Evolutionary conservation across 306 rosid genomes (phyloP).

Genomic region (Rubus idaeus): DNA sequence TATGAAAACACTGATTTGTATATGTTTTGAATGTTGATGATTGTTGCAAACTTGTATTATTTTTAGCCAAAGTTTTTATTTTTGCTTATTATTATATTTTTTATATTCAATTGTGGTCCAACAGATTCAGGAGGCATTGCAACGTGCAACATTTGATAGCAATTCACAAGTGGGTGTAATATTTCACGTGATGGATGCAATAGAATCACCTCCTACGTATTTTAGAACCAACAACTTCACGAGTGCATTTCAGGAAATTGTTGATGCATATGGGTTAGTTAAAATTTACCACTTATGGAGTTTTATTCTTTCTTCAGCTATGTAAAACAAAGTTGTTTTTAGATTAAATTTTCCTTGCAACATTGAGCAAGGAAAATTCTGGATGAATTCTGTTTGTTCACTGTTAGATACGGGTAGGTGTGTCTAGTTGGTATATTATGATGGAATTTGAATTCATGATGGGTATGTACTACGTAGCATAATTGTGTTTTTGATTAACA

Average conservation of each 20-base stretch:
- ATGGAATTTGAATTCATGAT: background rate
- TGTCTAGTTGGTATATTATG: background rate
- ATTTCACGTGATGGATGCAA: constrained; percentile 80
- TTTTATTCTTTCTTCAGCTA: background rate
- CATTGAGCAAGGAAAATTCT: background rate
- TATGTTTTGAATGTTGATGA: too few species aligned
- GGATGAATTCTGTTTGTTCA: background rate
- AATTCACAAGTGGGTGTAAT: constrained; percentile 96
- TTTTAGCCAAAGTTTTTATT: too few species aligned
- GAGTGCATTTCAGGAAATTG: constrained; percentile 93
- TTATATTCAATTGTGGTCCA: constrained; percentile 18
- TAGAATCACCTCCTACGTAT: constrained; percentile 95
- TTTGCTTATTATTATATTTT: too few species aligned
- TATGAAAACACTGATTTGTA: too few species aligned
- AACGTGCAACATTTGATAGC: constrained; percentile 98
- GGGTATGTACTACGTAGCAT: background rate
- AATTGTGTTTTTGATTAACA: background rate
- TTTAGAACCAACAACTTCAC: constrained; percentile 92
- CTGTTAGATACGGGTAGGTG: background rate
- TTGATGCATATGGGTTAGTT: constrained; percentile 98
- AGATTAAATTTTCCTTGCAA: background rate
- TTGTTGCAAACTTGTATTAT: too few species aligned
- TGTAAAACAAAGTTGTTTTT: background rate
- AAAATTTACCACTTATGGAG: constrained; percentile 16
- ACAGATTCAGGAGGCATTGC: constrained; percentile 91